A percentile compares a stretch with the other conserved stretches of the same genome.
Conservation (phyloP, 2,329 filamentous ascomycete species). For the Arthrobotrys megalospora region DNA sequence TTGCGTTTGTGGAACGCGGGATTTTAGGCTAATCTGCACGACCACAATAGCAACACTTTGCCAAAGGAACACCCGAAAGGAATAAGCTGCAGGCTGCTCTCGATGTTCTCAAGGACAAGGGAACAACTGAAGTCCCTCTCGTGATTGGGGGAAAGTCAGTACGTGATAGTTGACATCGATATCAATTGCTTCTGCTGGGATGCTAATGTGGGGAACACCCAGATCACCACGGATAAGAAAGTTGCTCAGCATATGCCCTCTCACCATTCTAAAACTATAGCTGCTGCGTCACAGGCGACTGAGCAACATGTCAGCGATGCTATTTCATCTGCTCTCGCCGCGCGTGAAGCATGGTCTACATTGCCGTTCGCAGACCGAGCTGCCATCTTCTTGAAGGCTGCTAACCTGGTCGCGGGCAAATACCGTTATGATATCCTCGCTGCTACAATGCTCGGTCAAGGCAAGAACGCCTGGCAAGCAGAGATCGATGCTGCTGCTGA, state of each 20-base stretch:
- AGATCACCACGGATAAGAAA: constrained; percentile 78
- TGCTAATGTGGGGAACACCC: constrained; percentile 19
- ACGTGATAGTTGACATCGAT: constrained; percentile 64
- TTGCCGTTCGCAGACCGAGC: constrained; percentile 92
- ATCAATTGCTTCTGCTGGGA: constrained; percentile 3
- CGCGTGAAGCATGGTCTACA: constrained; percentile 87
- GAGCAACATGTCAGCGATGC: constrained; percentile 81
- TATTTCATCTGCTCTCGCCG: constrained; percentile 87
- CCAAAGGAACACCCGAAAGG: constrained; percentile 84
- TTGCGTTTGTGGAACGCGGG: constrained; percentile 9
- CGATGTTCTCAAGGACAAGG: constrained; percentile 77
- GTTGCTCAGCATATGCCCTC: constrained; percentile 85
- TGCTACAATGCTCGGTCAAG: constrained; percentile 93
- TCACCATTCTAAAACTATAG: constrained; percentile 81
- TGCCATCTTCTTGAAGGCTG: constrained; percentile 94
- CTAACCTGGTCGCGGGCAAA: constrained; percentile 89
- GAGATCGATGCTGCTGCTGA: constrained; percentile 97
- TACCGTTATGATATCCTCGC: constrained; percentile 98
- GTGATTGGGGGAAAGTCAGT: constrained; percentile 87
- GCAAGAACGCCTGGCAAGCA: constrained; percentile 99
- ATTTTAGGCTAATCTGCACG: constrained; percentile 19
- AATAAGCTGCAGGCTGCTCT: constrained; percentile 82
- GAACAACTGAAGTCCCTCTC: constrained; percentile 83
- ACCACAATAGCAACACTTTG: constrained; percentile 82
- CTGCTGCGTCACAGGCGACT: constrained; percentile 87